Evolutionary conservation across 2,329 filamentous ascomycete species (phyloP).

Genomic region (Aspergillus pseudotamarii): DNA sequence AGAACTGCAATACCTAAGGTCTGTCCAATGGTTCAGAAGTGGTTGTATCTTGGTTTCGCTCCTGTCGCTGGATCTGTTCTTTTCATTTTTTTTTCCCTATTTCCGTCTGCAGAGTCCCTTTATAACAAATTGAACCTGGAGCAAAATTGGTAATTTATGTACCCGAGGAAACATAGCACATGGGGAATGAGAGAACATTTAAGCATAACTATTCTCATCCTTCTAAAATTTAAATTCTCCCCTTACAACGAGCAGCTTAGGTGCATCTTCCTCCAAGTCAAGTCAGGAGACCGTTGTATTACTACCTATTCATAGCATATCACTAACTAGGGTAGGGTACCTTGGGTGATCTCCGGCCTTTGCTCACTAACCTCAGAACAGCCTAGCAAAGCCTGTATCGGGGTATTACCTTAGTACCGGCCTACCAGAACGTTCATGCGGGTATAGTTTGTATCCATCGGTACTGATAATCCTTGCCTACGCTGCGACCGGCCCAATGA

Average conservation of each 20-base stretch:
- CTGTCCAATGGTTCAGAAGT: slow-evolving; percentile 7
- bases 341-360: slow-evolving; percentile 3
- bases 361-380: not conserved
- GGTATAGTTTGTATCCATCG: slow-evolving; percentile 7
- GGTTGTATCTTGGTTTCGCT: slow-evolving; percentile 1
- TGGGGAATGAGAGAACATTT: not conserved
- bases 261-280: not conserved
- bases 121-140: not conserved
- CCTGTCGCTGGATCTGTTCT: not conserved
- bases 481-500: slow-evolving; percentile 12
- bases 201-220: not conserved
- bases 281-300: slow-evolving; percentile 4
- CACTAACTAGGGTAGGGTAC: not conserved
- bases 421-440: not conserved
- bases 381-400: not conserved
- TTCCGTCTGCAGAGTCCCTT: not conserved
- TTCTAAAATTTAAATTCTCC: not conserved
- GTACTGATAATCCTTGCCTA: slow-evolving; percentile 11
- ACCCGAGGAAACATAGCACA: not conserved
- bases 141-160: not conserved
- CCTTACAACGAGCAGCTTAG: not conserved
- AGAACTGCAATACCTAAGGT: slow-evolving; percentile 17
- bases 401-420: slow-evolving; percentile 1
- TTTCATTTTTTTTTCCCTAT: not conserved
- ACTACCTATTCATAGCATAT: not conserved